A percentile compares a stretch with the other conserved stretches of the same genome.
These are phyloP conservation scores for Gnomoniopsis sp. DNA, from an alignment of 2,329 filamentous ascomycete species.

Conservation along the genomic window DNA sequence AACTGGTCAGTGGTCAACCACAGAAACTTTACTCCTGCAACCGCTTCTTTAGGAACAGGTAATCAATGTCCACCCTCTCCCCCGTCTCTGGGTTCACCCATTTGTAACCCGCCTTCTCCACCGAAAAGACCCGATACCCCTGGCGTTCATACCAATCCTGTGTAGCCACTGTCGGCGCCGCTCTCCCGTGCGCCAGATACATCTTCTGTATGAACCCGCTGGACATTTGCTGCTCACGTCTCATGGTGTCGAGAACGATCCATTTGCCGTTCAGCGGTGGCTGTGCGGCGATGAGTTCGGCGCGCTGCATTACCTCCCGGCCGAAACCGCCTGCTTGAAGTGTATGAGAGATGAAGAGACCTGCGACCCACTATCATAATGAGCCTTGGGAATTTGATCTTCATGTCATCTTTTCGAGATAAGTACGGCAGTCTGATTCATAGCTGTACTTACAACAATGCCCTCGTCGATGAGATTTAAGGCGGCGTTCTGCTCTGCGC, in stretches of 20 bases:
- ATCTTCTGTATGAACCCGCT: conserved; percentile 3
- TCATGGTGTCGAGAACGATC: conserved; percentile 16
- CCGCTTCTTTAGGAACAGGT: conserved; percentile 10
- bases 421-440: not conserved
- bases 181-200: conserved; percentile 2
- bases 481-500: conserved; percentile 27
- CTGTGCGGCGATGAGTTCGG: conserved; percentile 2
- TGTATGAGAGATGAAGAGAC: conserved; percentile 36
- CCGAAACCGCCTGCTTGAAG: conserved; percentile 12
- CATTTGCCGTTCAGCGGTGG: not conserved
- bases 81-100: conserved; percentile 12
- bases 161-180: conserved; percentile 1
- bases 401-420: not conserved
- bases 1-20: not conserved
- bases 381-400: not conserved
- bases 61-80: conserved; percentile 15
- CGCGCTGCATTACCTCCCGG: conserved; percentile 10
- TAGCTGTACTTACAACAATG: conserved; percentile 12
- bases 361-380: conserved; percentile 32
- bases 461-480: conserved; percentile 27
- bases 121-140: conserved; percentile 10
- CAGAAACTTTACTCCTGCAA: not conserved
- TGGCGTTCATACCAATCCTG: conserved; percentile 18
- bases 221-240: conserved; percentile 13
- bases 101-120: conserved; percentile 8